phyloP scores from a whole-genome alignment of 1,284 basidiomycete genomes.

The Polyporus tsugae region DNA sequence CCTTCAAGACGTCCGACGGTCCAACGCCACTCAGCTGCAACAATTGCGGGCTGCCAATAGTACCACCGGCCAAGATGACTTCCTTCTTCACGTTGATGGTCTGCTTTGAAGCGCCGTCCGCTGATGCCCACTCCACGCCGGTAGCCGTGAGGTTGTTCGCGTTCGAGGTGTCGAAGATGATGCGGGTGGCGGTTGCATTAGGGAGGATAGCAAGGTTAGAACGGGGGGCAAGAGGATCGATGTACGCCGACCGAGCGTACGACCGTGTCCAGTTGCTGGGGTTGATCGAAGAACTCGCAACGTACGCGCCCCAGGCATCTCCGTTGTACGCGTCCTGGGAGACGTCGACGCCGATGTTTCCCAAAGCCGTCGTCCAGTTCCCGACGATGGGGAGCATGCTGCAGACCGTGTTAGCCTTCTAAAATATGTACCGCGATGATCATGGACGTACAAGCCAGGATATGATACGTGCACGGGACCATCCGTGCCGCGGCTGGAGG shows the following conservation, averaged over 20 bases:
- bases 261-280: constrained; percentile 72
- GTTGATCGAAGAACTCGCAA: constrained; percentile 73
- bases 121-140: constrained; percentile 61
- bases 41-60: constrained; percentile 71
- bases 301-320: constrained; percentile 57
- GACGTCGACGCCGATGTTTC: constrained; percentile 51
- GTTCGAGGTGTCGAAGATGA: constrained; percentile 57
- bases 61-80: constrained; percentile 69
- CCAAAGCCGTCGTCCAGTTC: constrained; percentile 61
- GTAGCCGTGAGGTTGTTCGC: constrained; percentile 56
- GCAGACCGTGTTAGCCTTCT: constrained; percentile 2
- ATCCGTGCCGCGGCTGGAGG: constrained; percentile 50
- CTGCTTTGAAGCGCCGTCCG: constrained; percentile 43
- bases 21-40: constrained; percentile 80
- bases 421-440: background rate
- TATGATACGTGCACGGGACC: constrained; percentile 59
- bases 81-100: constrained; percentile 62
- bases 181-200: constrained; percentile 64
- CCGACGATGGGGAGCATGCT: constrained; percentile 58
- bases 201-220: constrained; percentile 70
- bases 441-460: constrained; percentile 57
- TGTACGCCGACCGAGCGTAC: constrained; percentile 74
- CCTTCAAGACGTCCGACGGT: constrained; percentile 60
- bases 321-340: constrained; percentile 58
- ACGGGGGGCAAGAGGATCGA: constrained; percentile 66